Conservation (phyloP, 2,329 filamentous ascomycete genomes). For the Colletotrichum lini region DNA sequence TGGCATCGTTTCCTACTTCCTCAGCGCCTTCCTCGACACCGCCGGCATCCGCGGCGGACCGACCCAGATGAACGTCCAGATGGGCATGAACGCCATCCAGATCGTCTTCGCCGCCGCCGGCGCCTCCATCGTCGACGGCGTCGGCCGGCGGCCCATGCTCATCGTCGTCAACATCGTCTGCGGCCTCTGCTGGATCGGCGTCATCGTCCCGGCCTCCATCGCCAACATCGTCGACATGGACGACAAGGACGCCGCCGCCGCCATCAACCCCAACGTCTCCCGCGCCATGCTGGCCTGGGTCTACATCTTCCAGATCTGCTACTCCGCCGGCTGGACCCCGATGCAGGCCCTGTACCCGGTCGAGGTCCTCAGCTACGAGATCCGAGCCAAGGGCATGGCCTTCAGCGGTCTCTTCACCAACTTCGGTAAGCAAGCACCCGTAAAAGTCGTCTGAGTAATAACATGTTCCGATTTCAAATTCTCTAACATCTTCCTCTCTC, state of each 20-base stretch:
- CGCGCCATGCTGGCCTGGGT: conserved; percentile 65
- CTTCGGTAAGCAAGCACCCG: conserved; percentile 7
- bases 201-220: conserved; percentile 61
- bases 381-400: conserved; percentile 70
- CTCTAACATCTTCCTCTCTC: conserved; percentile 28
- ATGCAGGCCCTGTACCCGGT: conserved; percentile 64
- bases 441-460: too few species aligned
- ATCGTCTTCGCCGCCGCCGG: conserved; percentile 64
- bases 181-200: conserved; percentile 63
- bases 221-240: conserved; percentile 50
- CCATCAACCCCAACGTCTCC: conserved; percentile 51
- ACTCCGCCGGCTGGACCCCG: conserved; percentile 58
- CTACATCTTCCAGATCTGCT: conserved; percentile 66
- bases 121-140: conserved; percentile 61
- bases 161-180: conserved; percentile 62
- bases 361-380: conserved; percentile 67
- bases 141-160: conserved; percentile 67
- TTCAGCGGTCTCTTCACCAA: conserved; percentile 50
- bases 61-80: conserved; percentile 61
- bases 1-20: conserved; percentile 63
- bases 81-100: conserved; percentile 64
- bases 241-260: conserved; percentile 36
- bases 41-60: conserved; percentile 60
- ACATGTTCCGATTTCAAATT: too few species aligned
- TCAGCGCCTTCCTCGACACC: conserved; percentile 63